phyloP scores from a whole-genome alignment of 2,329 filamentous ascomycete species.

The Colletotrichum zoysiae region DNA sequence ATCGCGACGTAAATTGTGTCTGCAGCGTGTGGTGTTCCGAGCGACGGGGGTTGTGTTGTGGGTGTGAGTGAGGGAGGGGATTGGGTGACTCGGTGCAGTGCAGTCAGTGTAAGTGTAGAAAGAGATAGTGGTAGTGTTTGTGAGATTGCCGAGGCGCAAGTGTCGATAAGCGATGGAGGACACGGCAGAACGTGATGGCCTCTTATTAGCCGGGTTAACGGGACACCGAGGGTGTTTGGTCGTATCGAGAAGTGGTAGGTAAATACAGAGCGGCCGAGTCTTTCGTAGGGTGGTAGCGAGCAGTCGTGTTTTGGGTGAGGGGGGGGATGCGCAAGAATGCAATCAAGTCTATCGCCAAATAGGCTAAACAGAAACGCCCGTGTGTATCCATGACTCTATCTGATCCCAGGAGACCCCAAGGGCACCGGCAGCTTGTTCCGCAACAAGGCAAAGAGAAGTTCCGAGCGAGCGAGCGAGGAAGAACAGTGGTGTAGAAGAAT shows the following conservation, averaged over 20 bases:
- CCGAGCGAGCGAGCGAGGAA: not conserved
- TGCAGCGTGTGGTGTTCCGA: not conserved
- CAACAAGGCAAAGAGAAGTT: conserved; percentile 11
- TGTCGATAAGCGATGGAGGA: conserved; percentile 35
- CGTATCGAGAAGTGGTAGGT: conserved; percentile 7
- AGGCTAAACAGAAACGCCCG: conserved; percentile 19
- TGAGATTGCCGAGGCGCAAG: conserved; percentile 35
- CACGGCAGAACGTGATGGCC: not conserved
- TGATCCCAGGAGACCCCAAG: not conserved
- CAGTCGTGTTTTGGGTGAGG: conserved; percentile 1
- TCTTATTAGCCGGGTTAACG: not conserved
- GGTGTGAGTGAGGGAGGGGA: not conserved
- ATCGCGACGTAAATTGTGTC: not conserved
- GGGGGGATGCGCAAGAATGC: conserved; percentile 25
- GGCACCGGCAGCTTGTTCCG: conserved; percentile 7
- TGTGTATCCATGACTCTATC: conserved; percentile 25
- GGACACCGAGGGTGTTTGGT: conserved; percentile 1
- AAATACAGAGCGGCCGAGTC: conserved; percentile 4
- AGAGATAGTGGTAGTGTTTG: conserved; percentile 3
- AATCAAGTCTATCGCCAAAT: conserved; percentile 30
- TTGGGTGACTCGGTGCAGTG: not conserved
- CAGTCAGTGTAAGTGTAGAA: not conserved
- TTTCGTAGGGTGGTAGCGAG: conserved; percentile 11
- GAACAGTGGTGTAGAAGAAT: not conserved
- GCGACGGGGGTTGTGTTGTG: too few species aligned